These are phyloP conservation scores for Yueomyces sp. DNA, from an alignment of 1,139 yeast species.

Conservation along the genomic window DNA sequence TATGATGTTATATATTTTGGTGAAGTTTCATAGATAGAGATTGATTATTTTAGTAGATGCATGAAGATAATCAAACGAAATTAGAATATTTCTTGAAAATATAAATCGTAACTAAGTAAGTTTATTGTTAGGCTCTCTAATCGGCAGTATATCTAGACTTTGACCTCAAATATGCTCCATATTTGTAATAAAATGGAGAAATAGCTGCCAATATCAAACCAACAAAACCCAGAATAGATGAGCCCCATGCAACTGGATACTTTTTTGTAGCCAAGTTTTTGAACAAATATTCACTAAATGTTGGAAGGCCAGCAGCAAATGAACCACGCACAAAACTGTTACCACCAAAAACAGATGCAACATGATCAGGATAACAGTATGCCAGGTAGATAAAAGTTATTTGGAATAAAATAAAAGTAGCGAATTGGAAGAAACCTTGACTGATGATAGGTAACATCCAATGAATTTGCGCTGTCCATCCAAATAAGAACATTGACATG, in stretches of 20 bases:
- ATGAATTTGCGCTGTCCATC: conserved; percentile 37
- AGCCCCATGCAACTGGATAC: conserved; percentile 48
- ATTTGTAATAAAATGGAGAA: conserved; percentile 35
- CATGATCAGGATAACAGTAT: conserved; percentile 28
- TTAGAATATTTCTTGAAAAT: too few species aligned
- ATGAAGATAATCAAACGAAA: too few species aligned
- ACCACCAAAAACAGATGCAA: conserved; percentile 51
- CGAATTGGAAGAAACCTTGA: conserved; percentile 28
- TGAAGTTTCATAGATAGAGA: too few species aligned
- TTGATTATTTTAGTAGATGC: too few species aligned
- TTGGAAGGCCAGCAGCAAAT: conserved; percentile 51
- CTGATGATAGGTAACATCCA: conserved; percentile 37
- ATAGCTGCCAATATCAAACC: conserved; percentile 32
- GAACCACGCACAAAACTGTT: conserved; percentile 40
- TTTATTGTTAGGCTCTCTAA: too few species aligned
- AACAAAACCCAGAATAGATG: conserved; percentile 35
- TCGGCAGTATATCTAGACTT: conserved; percentile 3
- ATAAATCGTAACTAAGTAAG: too few species aligned
- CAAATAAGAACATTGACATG: conserved; percentile 11
- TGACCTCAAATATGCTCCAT: conserved; percentile 36
- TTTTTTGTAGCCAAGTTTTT: conserved; percentile 31
- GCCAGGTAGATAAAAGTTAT: conserved; percentile 24
- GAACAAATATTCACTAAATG: conserved; percentile 44
- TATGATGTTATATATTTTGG: too few species aligned
- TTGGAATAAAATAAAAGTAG: conserved; percentile 33